Base-by-base conservation (phyloP, 1,284 basidiomycete genomes). In the Naganishia albida region DNA sequence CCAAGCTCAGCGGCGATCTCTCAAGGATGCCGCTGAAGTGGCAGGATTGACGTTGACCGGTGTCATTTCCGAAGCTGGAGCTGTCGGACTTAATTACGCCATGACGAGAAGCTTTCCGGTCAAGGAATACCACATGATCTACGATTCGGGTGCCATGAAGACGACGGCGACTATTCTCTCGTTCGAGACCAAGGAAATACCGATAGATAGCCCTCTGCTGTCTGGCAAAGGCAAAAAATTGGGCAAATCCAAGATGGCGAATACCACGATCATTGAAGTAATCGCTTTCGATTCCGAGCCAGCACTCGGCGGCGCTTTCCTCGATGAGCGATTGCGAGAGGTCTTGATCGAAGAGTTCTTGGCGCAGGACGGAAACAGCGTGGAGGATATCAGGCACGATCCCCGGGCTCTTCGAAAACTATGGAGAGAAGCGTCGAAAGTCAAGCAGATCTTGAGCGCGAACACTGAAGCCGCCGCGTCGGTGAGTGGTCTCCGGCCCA, bases 401-500 rank as follows among this genome's bases (percentile, higher is more conserved):
- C 86, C 86, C 73, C 85, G 88, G 67, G 93, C 90, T 0, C 89
- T 97, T 88, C 89, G 91, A 3, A 94, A 94, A 79, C 80, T 99
- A 18, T 88, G 90, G 84, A 93, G 93, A 78, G 96, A 99, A 79
- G 92, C 95, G 0, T 86, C 85, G 54, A 85, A 93, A 63, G 86
- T 97, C 71, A 99, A 98, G 82, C 85, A 88, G 23, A 89, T 99
- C 71, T 81, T 99, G 67, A 96, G 93, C 73, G 94, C 94, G 55
- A 99, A 99, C 76, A 83, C 83, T 12, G 92, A 93, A 54, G 88
- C 89, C 20, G 81, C 80, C 53, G 84, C 87, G 26, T 83, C 84
- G 69, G 89, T 93, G 77, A 76, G 86, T 78, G 3, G 12, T n/a
- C 10, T 38, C 23, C 26, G 18, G 20, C 43, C 12, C 8, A 34